phyloP scores from a whole-genome alignment of 1,139 yeast species.

The Pichia sp. region DNA sequence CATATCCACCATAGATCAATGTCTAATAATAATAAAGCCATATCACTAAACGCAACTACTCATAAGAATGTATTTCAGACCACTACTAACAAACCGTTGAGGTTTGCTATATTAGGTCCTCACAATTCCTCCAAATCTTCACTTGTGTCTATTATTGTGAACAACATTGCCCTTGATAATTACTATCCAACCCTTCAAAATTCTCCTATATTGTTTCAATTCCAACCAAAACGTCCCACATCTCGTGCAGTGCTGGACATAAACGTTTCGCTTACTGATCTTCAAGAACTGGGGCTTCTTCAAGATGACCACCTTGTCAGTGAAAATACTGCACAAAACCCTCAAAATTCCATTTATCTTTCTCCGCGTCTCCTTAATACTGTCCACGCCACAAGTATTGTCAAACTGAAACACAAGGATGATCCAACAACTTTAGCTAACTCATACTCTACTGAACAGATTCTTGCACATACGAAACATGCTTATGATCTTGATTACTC shows the following conservation, averaged over 20 bases:
- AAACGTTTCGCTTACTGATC: conserved; percentile 29
- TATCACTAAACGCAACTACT: too few species aligned
- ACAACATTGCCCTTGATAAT: conserved; percentile 45
- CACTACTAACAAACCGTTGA: conserved; percentile 36
- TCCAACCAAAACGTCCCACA: conserved; percentile 36
- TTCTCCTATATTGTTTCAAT: conserved; percentile 51
- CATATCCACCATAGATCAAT: too few species aligned
- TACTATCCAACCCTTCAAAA: conserved; percentile 62
- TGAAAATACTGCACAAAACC: too few species aligned
- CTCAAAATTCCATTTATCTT: too few species aligned
- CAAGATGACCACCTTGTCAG: conserved; percentile 8
- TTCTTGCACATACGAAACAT: conserved; percentile 16
- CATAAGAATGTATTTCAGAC: conserved; percentile 22
- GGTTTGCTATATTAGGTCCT: conserved; percentile 55
- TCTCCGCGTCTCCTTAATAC: too few species aligned
- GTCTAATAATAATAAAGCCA: too few species aligned
- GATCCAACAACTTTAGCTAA: neutral
- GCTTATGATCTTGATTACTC: conserved; percentile 26
- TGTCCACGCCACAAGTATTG: too few species aligned
- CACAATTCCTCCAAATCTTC: conserved; percentile 41
- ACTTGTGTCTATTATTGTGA: conserved; percentile 40
- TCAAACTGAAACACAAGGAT: neutral
- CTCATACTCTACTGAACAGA: neutral
- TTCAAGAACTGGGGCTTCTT: conserved; percentile 19
- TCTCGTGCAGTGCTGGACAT: conserved; percentile 47